Evolutionary conservation across 495 filamentous ascomycete genomes (phyloP).

Genomic region (Platismatia glauca): DNA sequence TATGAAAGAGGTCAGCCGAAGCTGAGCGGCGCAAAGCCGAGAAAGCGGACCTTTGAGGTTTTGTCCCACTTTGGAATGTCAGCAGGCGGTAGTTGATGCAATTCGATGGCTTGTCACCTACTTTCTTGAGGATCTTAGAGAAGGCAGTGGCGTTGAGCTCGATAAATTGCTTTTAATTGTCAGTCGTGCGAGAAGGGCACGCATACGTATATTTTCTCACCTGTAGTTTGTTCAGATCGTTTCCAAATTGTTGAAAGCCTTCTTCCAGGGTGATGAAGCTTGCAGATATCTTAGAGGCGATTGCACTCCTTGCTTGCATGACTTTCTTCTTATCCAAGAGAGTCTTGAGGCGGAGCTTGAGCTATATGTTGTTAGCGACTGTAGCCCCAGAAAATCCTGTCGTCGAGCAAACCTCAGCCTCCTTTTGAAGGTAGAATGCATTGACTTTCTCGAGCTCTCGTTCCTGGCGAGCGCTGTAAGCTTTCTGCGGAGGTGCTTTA

Average conservation of each 20-base stretch:
- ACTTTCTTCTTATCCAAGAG: slow-evolving; percentile 89
- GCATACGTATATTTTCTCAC: slow-evolving; percentile 4
- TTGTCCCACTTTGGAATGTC: slow-evolving; percentile 71
- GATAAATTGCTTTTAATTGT: slow-evolving; percentile 64
- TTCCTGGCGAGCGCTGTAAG: slow-evolving; percentile 48
- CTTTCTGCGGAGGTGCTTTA: background rate
- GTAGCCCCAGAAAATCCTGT: slow-evolving; percentile 24
- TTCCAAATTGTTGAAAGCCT: slow-evolving; percentile 93
- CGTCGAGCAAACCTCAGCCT: slow-evolving; percentile 64
- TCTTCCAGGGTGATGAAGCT: slow-evolving; percentile 91
- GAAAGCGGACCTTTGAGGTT: slow-evolving; percentile 70
- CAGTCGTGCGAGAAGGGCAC: background rate
- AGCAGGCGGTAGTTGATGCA: slow-evolving; percentile 16
- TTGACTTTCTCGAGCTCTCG: slow-evolving; percentile 98
- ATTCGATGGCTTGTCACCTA: slow-evolving; percentile 25
- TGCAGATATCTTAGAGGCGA: slow-evolving; percentile 73
- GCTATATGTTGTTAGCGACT: slow-evolving; percentile 40
- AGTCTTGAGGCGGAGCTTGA: slow-evolving; percentile 83
- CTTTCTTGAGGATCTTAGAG: slow-evolving; percentile 97
- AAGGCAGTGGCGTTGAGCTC: slow-evolving; percentile 96
- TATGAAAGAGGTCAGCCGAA: slow-evolving; percentile 27
- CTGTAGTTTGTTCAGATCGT: slow-evolving; percentile 91
- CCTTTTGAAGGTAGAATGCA: slow-evolving; percentile 93
- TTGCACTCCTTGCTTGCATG: slow-evolving; percentile 63
- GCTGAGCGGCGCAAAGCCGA: slow-evolving; percentile 12